These are phyloP conservation scores for Isabelozyma gotoi DNA, from an alignment of 805 yeast species.

Conservation along the genomic window DNA sequence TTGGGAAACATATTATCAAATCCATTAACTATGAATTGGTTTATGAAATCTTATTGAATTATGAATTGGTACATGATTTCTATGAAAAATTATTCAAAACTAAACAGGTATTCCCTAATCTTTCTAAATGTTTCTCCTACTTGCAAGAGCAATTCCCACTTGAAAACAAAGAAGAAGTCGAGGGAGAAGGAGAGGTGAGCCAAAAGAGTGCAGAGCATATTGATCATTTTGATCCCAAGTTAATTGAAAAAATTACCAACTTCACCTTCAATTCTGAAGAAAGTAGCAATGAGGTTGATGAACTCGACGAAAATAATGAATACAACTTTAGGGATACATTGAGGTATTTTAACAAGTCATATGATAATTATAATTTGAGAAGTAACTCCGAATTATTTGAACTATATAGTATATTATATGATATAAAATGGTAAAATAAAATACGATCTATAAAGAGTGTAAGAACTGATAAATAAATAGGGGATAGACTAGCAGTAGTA, in stretches of 20 bases:
- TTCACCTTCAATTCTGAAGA: neutral
- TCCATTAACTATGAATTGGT: conserved; percentile 30
- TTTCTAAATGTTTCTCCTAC: conserved; percentile 15
- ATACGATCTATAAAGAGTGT: too few relatives aligned
- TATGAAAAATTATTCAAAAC: conserved; percentile 12
- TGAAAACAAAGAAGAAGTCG: neutral
- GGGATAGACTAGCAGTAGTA: too few relatives aligned
- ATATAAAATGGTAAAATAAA: neutral
- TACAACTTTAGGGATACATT: neutral
- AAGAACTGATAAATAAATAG: too few relatives aligned
- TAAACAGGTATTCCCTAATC: conserved; percentile 7
- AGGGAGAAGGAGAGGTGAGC: conserved; percentile 9
- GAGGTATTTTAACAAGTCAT: neutral
- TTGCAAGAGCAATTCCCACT: conserved; percentile 17
- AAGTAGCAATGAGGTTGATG: neutral
- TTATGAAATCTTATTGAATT: conserved; percentile 26
- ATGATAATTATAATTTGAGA: neutral
- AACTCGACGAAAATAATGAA: neutral
- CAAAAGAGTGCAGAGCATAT: conserved; percentile 9
- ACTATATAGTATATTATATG: neutral
- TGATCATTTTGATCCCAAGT: conserved; percentile 28
- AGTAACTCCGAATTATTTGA: neutral
- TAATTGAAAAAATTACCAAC: conserved; percentile 12
- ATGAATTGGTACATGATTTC: conserved; percentile 14
- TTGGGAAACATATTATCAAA: conserved; percentile 18